These are phyloP conservation scores for Lipomyces lipofer DNA, from an alignment of 805 yeast species.

Conservation along the genomic window DNA sequence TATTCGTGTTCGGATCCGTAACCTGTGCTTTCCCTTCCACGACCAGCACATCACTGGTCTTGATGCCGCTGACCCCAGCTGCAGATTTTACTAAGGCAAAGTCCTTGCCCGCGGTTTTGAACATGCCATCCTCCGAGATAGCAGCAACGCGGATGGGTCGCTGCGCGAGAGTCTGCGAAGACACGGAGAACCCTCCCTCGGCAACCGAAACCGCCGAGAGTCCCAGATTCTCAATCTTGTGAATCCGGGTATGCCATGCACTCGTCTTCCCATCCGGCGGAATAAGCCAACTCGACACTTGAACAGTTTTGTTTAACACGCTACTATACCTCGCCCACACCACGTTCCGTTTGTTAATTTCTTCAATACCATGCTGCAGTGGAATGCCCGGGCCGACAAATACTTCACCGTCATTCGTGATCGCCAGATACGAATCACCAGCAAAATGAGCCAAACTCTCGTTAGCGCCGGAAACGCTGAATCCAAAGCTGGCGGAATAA, in stretches of 20 bases:
- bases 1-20: conserved; percentile 15
- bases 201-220: conserved; percentile 2
- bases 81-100: conserved; percentile 11
- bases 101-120: conserved; percentile 3
- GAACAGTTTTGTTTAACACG: conserved; percentile 19
- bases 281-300: conserved; percentile 32
- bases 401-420: conserved; percentile 28
- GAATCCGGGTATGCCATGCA: conserved; percentile 33
- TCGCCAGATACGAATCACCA: conserved; percentile 32
- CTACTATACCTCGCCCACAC: conserved; percentile 31
- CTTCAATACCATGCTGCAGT: conserved; percentile 20
- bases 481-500: conserved; percentile 33
- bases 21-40: neutral
- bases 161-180: neutral
- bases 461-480: conserved; percentile 28
- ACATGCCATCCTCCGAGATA: neutral
- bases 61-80: conserved; percentile 10
- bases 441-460: conserved; percentile 20
- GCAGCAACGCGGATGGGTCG: conserved; percentile 3
- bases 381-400: conserved; percentile 15
- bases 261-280: conserved; percentile 18
- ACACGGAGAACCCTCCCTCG: conserved; percentile 31
- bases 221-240: conserved; percentile 18
- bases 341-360: conserved; percentile 7
- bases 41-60: neutral